Evolutionary conservation across 805 yeast species (phyloP).

Genomic region (Zygoascus flipseniorum): DNA sequence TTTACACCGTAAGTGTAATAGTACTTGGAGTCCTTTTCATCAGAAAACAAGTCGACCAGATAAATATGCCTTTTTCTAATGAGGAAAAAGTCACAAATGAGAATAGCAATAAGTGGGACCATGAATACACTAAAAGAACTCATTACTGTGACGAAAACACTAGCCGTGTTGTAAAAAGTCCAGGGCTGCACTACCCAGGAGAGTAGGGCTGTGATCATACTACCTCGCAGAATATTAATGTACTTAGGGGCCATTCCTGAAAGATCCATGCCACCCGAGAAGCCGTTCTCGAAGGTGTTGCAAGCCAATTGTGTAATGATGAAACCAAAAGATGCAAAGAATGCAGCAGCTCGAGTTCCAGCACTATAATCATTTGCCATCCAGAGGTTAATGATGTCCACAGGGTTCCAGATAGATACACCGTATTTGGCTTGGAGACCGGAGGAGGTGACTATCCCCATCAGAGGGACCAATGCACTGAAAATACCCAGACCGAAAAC

Average conservation of each 20-base stretch:
- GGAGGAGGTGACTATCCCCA: slow-evolving; percentile 39
- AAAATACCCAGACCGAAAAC: slow-evolving; percentile 29
- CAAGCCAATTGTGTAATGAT: slow-evolving; percentile 5
- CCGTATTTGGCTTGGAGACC: slow-evolving; percentile 31
- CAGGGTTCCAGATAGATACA: slow-evolving; percentile 41
- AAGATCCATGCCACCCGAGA: slow-evolving; percentile 45
- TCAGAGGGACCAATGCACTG: slow-evolving; percentile 37
- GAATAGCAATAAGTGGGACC: slow-evolving; percentile 33
- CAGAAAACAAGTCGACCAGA: slow-evolving; percentile 35
- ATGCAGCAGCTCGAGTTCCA: slow-evolving; percentile 39
- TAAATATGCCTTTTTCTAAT: slow-evolving; percentile 34
- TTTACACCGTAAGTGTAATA: slow-evolving; percentile 38
- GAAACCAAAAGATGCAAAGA: slow-evolving; percentile 31
- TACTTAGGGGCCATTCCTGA: slow-evolving; percentile 39
- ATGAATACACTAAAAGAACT: slow-evolving; percentile 32
- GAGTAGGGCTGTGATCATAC: slow-evolving; percentile 21
- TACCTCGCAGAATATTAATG: slow-evolving; percentile 39
- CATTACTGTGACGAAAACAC: slow-evolving; percentile 31
- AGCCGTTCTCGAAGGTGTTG: slow-evolving; percentile 30
- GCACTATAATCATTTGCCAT: slow-evolving; percentile 32
- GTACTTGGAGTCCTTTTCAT: slow-evolving; percentile 30
- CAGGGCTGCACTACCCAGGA: slow-evolving; percentile 32
- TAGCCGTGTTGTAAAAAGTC: slow-evolving; percentile 31
- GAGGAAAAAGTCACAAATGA: slow-evolving; percentile 33
- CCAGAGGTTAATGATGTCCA: slow-evolving; percentile 35